A percentile compares a stretch with the other conserved stretches of the same genome.
Conservation (phyloP, 1,139 yeast species). For the Candida buenavistaensis region DNA sequence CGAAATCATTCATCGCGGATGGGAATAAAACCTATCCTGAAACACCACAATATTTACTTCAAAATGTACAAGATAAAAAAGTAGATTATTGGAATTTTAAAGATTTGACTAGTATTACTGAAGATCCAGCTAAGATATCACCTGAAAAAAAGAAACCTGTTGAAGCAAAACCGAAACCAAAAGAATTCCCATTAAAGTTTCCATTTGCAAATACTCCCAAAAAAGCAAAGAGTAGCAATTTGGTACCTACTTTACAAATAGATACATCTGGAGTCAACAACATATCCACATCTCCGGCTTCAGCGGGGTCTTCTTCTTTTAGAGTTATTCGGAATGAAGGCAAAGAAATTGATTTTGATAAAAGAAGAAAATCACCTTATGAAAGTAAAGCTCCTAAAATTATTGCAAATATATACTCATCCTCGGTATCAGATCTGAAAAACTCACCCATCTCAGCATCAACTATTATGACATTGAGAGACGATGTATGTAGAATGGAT, state of each 20-base stretch:
- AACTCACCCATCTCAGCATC: slow-evolving; percentile 43
- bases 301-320: slow-evolving; percentile 46
- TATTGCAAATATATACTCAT: slow-evolving; percentile 45
- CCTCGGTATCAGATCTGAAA: slow-evolving; percentile 35
- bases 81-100: slow-evolving; percentile 67
- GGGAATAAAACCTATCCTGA: slow-evolving; percentile 47
- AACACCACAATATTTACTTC: slow-evolving; percentile 62
- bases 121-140: slow-evolving; percentile 8
- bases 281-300: slow-evolving; percentile 13
- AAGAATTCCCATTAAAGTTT: slow-evolving; percentile 13
- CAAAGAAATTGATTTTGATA: slow-evolving; percentile 78
- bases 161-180: slow-evolving; percentile 12
- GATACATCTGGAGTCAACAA: slow-evolving; percentile 22
- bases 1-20: slow-evolving; percentile 48
- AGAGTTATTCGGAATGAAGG: slow-evolving; percentile 55
- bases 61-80: slow-evolving; percentile 32
- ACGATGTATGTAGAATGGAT: slow-evolving; percentile 17
- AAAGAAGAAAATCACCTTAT: slow-evolving; percentile 75
- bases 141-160: background rate
- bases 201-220: slow-evolving; percentile 14
- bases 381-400: slow-evolving; percentile 45
- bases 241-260: slow-evolving; percentile 27
- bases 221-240: slow-evolving; percentile 3
- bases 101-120: slow-evolving; percentile 32
- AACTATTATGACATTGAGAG: slow-evolving; percentile 33